These are phyloP conservation scores for Quercus aquifolioides DNA, from an alignment of 306 rosid genomes.

Conservation along the genomic window DNA sequence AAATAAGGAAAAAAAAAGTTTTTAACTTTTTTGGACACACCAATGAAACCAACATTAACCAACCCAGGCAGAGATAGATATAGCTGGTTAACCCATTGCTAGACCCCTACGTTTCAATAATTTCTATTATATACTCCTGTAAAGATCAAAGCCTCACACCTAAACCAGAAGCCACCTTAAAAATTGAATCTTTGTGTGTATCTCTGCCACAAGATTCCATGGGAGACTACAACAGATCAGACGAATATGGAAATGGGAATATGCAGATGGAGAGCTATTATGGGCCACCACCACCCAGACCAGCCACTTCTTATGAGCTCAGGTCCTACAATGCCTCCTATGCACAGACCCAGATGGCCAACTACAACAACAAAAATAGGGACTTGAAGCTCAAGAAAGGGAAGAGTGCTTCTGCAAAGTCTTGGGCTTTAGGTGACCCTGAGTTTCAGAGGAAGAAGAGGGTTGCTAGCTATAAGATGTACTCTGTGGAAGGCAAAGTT, in stretches of 20 bases:
- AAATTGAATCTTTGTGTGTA: no score
- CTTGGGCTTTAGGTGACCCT: conserved; percentile 57
- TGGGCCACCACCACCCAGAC: conserved; percentile 50
- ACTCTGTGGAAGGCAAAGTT: conserved; percentile 80
- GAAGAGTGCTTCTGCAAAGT: conserved; percentile 52
- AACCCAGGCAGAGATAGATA: no score
- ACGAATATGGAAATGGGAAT: conserved; percentile 45
- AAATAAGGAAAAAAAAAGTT: not conserved
- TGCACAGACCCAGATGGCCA: conserved; percentile 42
- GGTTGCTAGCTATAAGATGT: conserved; percentile 88
- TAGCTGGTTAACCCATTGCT: not conserved
- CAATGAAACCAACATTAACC: not conserved
- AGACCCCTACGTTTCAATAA: not conserved
- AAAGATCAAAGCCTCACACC: no score
- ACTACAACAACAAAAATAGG: conserved; percentile 11
- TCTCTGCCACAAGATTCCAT: conserved; percentile 24
- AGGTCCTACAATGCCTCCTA: conserved; percentile 60
- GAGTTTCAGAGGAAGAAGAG: conserved; percentile 90
- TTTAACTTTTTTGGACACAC: not conserved
- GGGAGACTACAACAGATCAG: conserved; percentile 67
- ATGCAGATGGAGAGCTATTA: conserved; percentile 69
- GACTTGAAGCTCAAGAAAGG: conserved; percentile 63
- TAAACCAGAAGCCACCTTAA: no score
- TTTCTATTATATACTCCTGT: no score
- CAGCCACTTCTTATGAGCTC: conserved; percentile 33